phyloP scores from a whole-genome alignment of 2,329 filamentous ascomycete species.

The Alternaria sp. region DNA sequence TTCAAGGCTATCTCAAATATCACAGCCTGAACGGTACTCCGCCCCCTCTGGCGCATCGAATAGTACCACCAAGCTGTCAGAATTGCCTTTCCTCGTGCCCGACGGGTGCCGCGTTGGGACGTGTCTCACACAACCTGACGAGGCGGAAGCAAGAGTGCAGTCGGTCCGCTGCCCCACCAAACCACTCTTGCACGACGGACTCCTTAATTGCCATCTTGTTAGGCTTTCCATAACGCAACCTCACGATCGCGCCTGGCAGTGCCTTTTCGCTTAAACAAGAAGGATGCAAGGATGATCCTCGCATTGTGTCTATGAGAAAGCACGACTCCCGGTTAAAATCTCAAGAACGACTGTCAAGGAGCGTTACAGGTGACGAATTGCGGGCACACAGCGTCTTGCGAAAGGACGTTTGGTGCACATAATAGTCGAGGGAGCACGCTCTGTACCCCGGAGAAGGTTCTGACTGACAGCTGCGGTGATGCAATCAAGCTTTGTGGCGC shows the following conservation, averaged over 20 bases:
- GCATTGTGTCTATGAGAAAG: conserved; percentile 6
- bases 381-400: conserved; percentile 5
- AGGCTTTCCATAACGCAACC: neutral
- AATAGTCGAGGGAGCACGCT: neutral
- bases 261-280: neutral
- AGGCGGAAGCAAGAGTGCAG: conserved; percentile 4
- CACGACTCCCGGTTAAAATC: conserved; percentile 7
- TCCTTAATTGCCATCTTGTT: neutral
- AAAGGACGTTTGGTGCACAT: neutral
- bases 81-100: conserved; percentile 23
- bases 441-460: conserved; percentile 10
- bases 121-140: conserved; percentile 1
- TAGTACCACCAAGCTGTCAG: conserved; percentile 36
- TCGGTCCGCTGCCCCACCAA: neutral
- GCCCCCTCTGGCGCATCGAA: neutral
- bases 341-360: conserved; percentile 13
- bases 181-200: conserved; percentile 6
- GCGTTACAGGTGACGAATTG: conserved; percentile 18
- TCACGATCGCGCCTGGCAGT: neutral
- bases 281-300: conserved; percentile 5
- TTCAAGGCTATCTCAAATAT: neutral
- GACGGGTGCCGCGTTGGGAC: conserved; percentile 11
- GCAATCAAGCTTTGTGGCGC: conserved; percentile 46
- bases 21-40: neutral
- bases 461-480: conserved; percentile 32